Conservation (phyloP, 1,139 yeast genomes). For the Geotrichum fermentans region DNA sequence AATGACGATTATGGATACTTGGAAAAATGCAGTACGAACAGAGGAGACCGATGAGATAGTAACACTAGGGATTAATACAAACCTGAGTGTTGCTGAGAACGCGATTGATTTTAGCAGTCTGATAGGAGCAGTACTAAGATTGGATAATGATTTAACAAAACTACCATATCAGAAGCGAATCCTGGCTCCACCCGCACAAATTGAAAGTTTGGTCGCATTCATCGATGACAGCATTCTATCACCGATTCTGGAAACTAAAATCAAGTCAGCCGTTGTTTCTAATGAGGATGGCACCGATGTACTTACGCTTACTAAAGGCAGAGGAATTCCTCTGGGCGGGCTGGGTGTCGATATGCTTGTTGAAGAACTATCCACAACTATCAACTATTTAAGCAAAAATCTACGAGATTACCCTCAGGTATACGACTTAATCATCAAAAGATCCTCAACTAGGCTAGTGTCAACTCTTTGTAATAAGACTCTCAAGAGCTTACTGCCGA, state of each 20-base stretch:
- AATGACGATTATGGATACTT: conserved; percentile 22
- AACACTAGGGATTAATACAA: neutral
- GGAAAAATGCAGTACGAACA: conserved; percentile 25
- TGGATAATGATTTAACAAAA: conserved; percentile 21
- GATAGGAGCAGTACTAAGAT: conserved; percentile 24
- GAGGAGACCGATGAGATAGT: neutral
- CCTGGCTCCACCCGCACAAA: conserved; percentile 21
- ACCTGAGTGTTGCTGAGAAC: conserved; percentile 20
- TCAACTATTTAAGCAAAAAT: conserved; percentile 25
- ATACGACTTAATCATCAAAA: conserved; percentile 23
- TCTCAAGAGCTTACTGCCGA: conserved; percentile 29
- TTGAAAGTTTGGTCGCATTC: conserved; percentile 24
- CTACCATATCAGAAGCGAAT: conserved; percentile 12
- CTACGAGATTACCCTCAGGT: conserved; percentile 22
- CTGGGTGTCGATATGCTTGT: conserved; percentile 17
- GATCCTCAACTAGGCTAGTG: conserved; percentile 27
- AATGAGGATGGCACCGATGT: neutral
- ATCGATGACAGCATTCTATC: conserved; percentile 25
- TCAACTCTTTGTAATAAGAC: conserved; percentile 24
- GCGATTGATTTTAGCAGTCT: conserved; percentile 19
- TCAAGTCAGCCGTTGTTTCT: conserved; percentile 18
- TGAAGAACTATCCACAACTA: conserved; percentile 21
- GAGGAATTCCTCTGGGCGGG: conserved; percentile 3
- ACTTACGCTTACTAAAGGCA: neutral
- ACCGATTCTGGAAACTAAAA: conserved; percentile 25